phyloP scores from a whole-genome alignment of 2,329 filamentous ascomycete genomes.

The Pseudocercospora cruenta region DNA sequence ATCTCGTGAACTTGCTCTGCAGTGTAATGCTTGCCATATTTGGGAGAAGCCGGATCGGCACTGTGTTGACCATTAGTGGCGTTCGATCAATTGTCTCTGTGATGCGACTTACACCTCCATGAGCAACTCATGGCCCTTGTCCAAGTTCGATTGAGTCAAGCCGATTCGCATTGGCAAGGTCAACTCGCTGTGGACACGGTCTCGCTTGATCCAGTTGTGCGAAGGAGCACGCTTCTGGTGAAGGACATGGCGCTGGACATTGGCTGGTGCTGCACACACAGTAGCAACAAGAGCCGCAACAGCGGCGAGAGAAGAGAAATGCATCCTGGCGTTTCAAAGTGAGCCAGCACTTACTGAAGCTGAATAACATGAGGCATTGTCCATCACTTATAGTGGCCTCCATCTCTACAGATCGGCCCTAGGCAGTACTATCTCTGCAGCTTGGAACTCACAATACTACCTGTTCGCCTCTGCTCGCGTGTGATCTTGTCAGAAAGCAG shows the following conservation, averaged over 20 bases:
- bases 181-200: constrained; percentile 35
- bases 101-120: constrained; percentile 23
- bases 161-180: constrained; percentile 36
- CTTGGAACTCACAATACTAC: background rate
- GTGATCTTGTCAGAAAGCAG: constrained; percentile 24
- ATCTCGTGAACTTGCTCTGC: constrained; percentile 45
- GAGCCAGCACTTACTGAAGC: constrained; percentile 13
- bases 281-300: constrained; percentile 20
- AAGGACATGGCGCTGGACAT: constrained; percentile 42
- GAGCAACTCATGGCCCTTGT: constrained; percentile 26
- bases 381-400: background rate
- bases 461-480: constrained; percentile 5
- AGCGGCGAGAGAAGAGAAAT: constrained; percentile 24
- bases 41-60: constrained; percentile 30
- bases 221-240: constrained; percentile 47
- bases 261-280: constrained; percentile 24
- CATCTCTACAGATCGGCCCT: background rate
- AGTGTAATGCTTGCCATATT: constrained; percentile 47
- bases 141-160: constrained; percentile 25
- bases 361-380: background rate
- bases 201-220: constrained; percentile 45
- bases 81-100: background rate
- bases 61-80: background rate
- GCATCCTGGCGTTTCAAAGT: constrained; percentile 21
- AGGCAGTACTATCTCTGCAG: background rate